Conservation (phyloP, 768 basidiomycete genomes). For the Inosperma sp. region DNA sequence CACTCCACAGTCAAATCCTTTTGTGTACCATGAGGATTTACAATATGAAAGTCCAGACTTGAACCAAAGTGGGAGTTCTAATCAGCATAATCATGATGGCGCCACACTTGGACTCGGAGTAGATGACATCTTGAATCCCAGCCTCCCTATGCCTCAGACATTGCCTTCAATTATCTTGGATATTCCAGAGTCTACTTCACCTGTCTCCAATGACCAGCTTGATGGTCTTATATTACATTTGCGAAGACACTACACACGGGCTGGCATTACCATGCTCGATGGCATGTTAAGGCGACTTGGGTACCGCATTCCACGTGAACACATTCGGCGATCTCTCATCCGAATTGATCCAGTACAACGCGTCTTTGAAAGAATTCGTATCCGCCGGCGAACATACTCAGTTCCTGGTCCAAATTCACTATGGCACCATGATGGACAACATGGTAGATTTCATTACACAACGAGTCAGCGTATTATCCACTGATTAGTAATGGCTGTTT, state of each 20-base stretch:
- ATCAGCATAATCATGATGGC: not conserved
- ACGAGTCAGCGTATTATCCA: no score
- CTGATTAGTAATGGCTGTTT: not conserved
- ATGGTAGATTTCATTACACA: conserved; percentile 24
- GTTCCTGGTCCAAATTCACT: conserved; percentile 12
- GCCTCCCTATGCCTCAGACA: not conserved
- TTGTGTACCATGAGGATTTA: not conserved
- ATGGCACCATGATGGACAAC: conserved; percentile 34
- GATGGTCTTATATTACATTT: conserved; percentile 1
- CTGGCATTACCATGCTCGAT: conserved; percentile 12
- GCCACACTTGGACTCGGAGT: not conserved
- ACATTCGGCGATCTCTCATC: conserved; percentile 3
- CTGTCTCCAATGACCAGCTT: not conserved
- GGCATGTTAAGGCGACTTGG: conserved; percentile 7
- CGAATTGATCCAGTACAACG: conserved; percentile 7
- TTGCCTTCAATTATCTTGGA: not conserved
- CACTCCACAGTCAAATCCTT: conserved; percentile 7
- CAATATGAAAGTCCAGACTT: not conserved
- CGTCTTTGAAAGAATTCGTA: conserved; percentile 12
- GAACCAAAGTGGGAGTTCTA: not conserved
- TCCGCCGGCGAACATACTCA: conserved; percentile 2
- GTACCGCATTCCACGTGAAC: not conserved
- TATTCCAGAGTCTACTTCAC: not conserved
- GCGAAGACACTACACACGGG: not conserved
- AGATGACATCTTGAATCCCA: not conserved